Base-by-base conservation (phyloP, 2,329 filamentous ascomycete genomes). In the Cordyceps farinosa region DNA sequence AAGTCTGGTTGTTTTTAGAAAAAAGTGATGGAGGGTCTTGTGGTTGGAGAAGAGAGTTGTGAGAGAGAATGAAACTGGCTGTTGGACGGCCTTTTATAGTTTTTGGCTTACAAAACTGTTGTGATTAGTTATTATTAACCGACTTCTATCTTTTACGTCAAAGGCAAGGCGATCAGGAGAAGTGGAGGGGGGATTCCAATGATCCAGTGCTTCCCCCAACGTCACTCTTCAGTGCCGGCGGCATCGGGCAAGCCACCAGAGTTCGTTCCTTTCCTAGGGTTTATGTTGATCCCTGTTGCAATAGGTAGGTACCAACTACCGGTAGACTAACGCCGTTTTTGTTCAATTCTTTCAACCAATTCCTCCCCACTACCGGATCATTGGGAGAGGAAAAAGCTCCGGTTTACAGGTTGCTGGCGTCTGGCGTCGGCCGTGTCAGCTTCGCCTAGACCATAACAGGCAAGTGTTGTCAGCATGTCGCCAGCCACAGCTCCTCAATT, bases 381-480 rank as follows among this genome's bases (percentile, higher is more conserved):
- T 22, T 44, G 4, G 27, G 5, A 48, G 29, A 48, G 4, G 27
- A 13, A 48, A 48, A 48, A 27, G 27, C 45, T 48, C 45, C 45
- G 45, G 45, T 48, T 48, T 48, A n/a, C 5, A 44, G 42, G 34
- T 34, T 9, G 42, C 42, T 45, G 17, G 42, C 3, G 6, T n/a
- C 44, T 22, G 44, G 22, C 22, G 45, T 4, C 22, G 45, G 27
- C 52, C 27, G 8, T 42, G 56, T 59, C 34, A 59, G 56, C 56
- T 8, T 59, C 56, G 34, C 27, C 56, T 59, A 59, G 44, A 29
- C 56, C 56, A 22, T 45, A 59, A 59, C 34, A 40, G 56, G 56
- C 45, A 59, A 42, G 56, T 59, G 10, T 27, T 22, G 56, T 59
- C 56, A 59, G 56, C 56, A 50, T 40, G 7, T 36, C 11, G 27